These are phyloP conservation scores for Chalara sp. DNA, from an alignment of 2,329 filamentous ascomycete species.

Conservation along the genomic window DNA sequence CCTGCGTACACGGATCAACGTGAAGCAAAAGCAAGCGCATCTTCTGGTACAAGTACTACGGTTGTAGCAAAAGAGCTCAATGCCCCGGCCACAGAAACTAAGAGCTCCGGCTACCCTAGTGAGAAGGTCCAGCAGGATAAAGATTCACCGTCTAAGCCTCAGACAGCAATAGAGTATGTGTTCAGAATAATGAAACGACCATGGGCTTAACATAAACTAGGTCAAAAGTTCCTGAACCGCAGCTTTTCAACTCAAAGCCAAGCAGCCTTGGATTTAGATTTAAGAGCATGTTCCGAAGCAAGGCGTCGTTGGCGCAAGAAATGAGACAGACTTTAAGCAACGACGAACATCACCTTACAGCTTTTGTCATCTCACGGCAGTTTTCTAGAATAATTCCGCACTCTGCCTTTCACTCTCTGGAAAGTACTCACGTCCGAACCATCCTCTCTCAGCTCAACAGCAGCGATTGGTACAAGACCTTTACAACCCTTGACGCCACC, in stretches of 20 bases:
- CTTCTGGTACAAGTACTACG: too few relatives aligned
- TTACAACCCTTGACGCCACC: conserved; percentile 6
- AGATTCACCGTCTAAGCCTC: too few relatives aligned
- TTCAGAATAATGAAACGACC: too few relatives aligned
- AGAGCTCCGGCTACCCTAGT: not conserved
- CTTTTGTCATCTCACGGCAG: conserved; percentile 14
- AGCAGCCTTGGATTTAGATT: conserved; percentile 17
- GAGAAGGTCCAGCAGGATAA: not conserved
- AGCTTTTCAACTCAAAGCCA: conserved; percentile 17
- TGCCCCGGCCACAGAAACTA: not conserved
- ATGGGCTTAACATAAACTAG: conserved; percentile 3
- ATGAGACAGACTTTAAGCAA: conserved; percentile 16
- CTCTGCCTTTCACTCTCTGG: conserved; percentile 22
- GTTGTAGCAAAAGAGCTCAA: too few relatives aligned
- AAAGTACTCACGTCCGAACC: conserved; percentile 21
- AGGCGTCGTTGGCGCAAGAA: conserved; percentile 21
- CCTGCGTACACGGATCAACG: conserved; percentile 4
- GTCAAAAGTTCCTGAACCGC: conserved; percentile 7
- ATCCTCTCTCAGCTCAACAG: conserved; percentile 20
- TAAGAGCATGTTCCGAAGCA: conserved; percentile 20
- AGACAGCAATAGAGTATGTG: too few relatives aligned
- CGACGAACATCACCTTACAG: conserved; percentile 15
- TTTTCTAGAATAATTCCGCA: conserved; percentile 17
- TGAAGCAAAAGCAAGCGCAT: not conserved
- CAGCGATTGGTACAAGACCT: conserved; percentile 22